These are phyloP conservation scores for Domatiomyces globalis DNA, from an alignment of 2,329 filamentous ascomycete species.

Conservation along the genomic window DNA sequence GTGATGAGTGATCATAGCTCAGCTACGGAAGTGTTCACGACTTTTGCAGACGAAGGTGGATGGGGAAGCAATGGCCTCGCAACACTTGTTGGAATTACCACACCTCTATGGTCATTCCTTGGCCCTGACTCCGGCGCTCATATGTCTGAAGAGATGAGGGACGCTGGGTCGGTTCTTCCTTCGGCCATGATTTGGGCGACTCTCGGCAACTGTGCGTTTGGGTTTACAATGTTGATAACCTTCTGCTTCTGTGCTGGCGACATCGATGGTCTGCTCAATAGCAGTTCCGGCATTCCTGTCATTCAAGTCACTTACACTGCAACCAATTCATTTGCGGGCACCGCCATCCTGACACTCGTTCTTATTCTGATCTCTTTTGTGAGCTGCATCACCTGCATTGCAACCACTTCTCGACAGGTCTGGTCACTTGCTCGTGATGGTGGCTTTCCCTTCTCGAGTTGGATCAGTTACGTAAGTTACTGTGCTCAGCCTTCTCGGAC, in stretches of 20 bases:
- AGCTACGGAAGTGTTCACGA: conserved; percentile 17
- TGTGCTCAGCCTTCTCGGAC: too few relatives aligned
- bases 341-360: conserved; percentile 6
- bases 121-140: conserved; percentile 4
- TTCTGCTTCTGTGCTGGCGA: conserved; percentile 28
- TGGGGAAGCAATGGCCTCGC: conserved; percentile 19
- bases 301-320: conserved; percentile 9
- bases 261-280: conserved; percentile 23
- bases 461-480: conserved; percentile 19
- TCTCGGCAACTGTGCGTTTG: conserved; percentile 32
- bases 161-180: conserved; percentile 33
- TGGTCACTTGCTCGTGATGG: conserved; percentile 27
- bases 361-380: conserved; percentile 10
- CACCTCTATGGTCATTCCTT: neutral
- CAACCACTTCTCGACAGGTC: conserved; percentile 10
- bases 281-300: conserved; percentile 11
- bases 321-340: conserved; percentile 5
- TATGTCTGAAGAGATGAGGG: conserved; percentile 31
- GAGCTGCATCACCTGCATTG: conserved; percentile 10
- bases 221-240: conserved; percentile 32
- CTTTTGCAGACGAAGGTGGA: conserved; percentile 18
- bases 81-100: conserved; percentile 2
- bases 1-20: conserved; percentile 12
- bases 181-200: conserved; percentile 34
- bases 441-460: conserved; percentile 31